Evolutionary conservation across 805 yeast species (phyloP).

Genomic region (Scheffersomyces coipomensis): DNA sequence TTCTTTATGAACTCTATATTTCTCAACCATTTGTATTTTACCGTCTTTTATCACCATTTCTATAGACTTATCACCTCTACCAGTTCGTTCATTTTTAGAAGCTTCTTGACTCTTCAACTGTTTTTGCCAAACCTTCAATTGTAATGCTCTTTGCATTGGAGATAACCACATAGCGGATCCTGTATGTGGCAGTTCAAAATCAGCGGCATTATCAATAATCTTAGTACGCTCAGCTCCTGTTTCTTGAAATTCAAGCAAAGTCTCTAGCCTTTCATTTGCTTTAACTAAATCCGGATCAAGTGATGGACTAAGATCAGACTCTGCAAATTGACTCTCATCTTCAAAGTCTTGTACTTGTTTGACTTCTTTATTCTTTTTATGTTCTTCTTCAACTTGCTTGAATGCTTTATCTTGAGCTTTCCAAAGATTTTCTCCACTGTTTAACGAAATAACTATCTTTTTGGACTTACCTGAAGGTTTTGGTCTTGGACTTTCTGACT

Average conservation of each 20-base stretch:
- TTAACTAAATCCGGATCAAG: slow-evolving; percentile 57
- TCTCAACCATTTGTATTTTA: slow-evolving; percentile 66
- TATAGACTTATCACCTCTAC: slow-evolving; percentile 72
- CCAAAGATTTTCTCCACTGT: slow-evolving; percentile 63
- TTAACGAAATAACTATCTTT: slow-evolving; percentile 53
- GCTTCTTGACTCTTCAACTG: slow-evolving; percentile 64
- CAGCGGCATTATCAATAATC: slow-evolving; percentile 91
- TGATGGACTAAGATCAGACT: slow-evolving; percentile 36
- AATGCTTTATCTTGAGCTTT: slow-evolving; percentile 66
- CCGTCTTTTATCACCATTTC: slow-evolving; percentile 81
- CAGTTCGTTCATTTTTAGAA: slow-evolving; percentile 55
- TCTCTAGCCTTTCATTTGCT: slow-evolving; percentile 76
- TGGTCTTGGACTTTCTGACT: slow-evolving; percentile 13
- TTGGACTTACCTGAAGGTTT: slow-evolving; percentile 24
- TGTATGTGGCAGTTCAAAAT: slow-evolving; percentile 62
- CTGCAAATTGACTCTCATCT: slow-evolving; percentile 44
- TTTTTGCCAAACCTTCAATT: slow-evolving; percentile 82
- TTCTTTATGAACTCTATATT: slow-evolving; percentile 11
- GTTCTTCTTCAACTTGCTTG: slow-evolving; percentile 52
- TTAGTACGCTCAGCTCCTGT: slow-evolving; percentile 87
- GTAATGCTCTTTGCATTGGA: slow-evolving; percentile 80
- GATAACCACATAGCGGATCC: slow-evolving; percentile 74
- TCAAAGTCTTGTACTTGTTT: slow-evolving; percentile 34
- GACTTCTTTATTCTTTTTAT: slow-evolving; percentile 18
- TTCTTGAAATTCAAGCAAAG: slow-evolving; percentile 74